phyloP scores from a whole-genome alignment of 371 early-diverging fungal genomes.

The Mucor irregularis region DNA sequence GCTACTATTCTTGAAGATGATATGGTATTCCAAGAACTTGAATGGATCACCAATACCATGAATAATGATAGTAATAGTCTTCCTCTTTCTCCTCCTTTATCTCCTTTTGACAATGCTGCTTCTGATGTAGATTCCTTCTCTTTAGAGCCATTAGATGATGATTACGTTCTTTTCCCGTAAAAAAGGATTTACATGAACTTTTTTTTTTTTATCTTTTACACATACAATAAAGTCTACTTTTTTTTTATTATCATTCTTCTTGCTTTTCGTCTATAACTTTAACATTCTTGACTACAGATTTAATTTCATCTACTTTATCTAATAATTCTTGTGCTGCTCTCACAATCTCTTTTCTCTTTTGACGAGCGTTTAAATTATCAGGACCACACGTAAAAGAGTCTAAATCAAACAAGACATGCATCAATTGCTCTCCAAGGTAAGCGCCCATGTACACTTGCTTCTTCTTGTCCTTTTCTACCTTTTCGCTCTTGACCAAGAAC shows the following conservation, averaged over 20 bases:
- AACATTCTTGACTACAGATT: slow-evolving; percentile 19
- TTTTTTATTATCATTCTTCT: not conserved
- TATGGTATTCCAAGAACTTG: slow-evolving; percentile 16
- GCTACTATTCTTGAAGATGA: slow-evolving; percentile 15
- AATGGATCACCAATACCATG: slow-evolving; percentile 1
- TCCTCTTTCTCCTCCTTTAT: slow-evolving; percentile 12
- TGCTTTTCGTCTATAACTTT: not conserved
- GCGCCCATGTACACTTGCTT: slow-evolving; percentile 21
- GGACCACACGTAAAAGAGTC: slow-evolving; percentile 17
- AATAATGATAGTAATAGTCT: not conserved
- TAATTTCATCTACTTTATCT: slow-evolving; percentile 29
- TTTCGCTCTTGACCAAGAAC: not conserved
- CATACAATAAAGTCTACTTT: not conserved
- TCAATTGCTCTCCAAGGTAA: slow-evolving; percentile 24
- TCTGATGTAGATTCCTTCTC: not conserved
- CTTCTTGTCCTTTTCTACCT: slow-evolving; percentile 17
- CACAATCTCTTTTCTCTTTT: slow-evolving; percentile 19
- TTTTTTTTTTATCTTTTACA: not conserved
- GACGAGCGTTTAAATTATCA: slow-evolving; percentile 15
- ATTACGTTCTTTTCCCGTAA: slow-evolving; percentile 23
- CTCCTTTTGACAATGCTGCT: not conserved
- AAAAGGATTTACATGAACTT: slow-evolving; percentile 1
- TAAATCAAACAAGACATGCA: slow-evolving; percentile 28
- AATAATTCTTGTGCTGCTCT: slow-evolving; percentile 18
- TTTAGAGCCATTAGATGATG: not conserved